Conservation (phyloP, 768 basidiomycete genomes). For the Mycena sanguinolenta region DNA sequence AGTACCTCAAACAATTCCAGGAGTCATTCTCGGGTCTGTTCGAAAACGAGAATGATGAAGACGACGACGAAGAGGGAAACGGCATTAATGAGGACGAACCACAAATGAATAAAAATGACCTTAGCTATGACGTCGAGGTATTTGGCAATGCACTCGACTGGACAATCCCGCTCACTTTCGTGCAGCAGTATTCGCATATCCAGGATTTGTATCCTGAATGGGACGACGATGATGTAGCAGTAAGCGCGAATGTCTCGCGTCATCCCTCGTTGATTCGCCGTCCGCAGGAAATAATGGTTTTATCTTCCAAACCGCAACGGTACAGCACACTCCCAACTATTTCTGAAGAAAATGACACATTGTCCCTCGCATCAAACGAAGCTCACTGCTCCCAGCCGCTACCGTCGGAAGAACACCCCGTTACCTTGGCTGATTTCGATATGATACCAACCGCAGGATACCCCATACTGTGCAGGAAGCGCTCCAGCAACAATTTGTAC, state of each 20-base stretch:
- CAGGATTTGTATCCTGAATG: conserved; percentile 46
- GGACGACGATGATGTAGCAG: conserved; percentile 52
- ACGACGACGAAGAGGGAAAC: conserved; percentile 7
- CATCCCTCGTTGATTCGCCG: background rate
- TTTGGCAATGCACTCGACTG: background rate
- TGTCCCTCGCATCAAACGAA: conserved; percentile 22
- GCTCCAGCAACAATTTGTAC: conserved; percentile 30
- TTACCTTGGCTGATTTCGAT: conserved; percentile 35
- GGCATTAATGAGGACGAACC: conserved; percentile 1
- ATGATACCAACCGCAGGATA: conserved; percentile 28
- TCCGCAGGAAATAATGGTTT: conserved; percentile 50
- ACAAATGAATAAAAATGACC: conserved; percentile 24
- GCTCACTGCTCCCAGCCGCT: conserved; percentile 22
- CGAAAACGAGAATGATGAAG: conserved; percentile 20
- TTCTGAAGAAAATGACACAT: conserved; percentile 27
- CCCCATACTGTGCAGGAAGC: conserved; percentile 34
- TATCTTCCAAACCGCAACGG: conserved; percentile 43
- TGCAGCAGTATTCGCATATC: conserved; percentile 45
- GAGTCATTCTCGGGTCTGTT: conserved; percentile 42
- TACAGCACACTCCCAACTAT: conserved; percentile 33
- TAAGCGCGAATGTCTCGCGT: conserved; percentile 17
- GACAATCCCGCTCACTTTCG: background rate
- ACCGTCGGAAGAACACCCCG: background rate
- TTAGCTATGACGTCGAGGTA: conserved; percentile 52
- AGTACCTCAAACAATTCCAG: conserved; percentile 21